Base-by-base conservation (phyloP, 805 yeast genomes). In the Candida saitoana region DNA sequence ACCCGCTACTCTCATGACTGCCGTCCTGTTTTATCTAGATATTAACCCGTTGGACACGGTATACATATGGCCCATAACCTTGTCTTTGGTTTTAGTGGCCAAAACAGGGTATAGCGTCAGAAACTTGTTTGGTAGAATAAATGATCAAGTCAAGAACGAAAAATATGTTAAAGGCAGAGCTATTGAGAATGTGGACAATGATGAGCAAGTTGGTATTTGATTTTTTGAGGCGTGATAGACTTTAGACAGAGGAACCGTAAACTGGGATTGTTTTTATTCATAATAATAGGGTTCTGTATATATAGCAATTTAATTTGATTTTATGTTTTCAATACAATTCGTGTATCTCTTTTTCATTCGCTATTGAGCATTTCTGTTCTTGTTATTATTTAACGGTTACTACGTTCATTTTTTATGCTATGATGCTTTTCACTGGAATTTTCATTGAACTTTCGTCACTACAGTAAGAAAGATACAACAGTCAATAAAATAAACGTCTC, bases 111-210 rank as follows among this genome's bases (percentile, higher is more conserved):
- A 44, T 9, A 47, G 48, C 12, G 37, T 48, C 3, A 19, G 18
- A n/a, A 15, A 20, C 2, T 40, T 56, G 16, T 55, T 45, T 40
- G 40, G 40, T 2, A 42, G 42, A 17, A 52, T 73, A 33, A 62
- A 67, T 38, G 70, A 71, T 36, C 69, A 69, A 48, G 79, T 80
- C n/a, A 77, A 74, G 52, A 76, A 76, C 44, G 81, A 79, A 49
- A 69, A 70, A 45, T 80, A 78, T 45, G 78, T 79, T 9, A 69
- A 69, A 39, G 84, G 84, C 1, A 72, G 78, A 50, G 74, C 80
- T 3, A 64, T 78, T 41, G 77, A 76, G 48, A 76, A 73, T 41
- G 46, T 55, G 31, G 57, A 55, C 29, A 33, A 17, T 4, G 38
- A 31, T 22, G 43, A 40, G 6, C 33, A 37, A n/a, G 38, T 29